Conservation (phyloP, 768 basidiomycete genomes). For the Albatrellus ellisii region DNA sequence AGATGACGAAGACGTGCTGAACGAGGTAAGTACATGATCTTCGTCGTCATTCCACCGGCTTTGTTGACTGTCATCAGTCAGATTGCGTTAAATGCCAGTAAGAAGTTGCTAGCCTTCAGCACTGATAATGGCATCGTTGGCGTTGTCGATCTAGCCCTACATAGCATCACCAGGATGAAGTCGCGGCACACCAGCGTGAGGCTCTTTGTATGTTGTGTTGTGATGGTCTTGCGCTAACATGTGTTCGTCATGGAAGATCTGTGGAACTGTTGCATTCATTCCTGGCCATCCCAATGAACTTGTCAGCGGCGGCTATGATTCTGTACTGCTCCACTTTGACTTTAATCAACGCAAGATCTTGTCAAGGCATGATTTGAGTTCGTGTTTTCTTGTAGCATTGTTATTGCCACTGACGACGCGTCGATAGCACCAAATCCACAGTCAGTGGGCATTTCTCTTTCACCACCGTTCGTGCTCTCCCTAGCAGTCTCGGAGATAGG, state of each 20-base stretch:
- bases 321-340: slow-evolving; percentile 54
- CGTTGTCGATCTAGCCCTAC: slow-evolving; percentile 42
- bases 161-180: slow-evolving; percentile 41
- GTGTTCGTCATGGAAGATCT: too few relatives aligned
- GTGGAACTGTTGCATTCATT: slow-evolving; percentile 56
- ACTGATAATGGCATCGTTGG: slow-evolving; percentile 61
- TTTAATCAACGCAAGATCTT: slow-evolving; percentile 38
- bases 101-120: slow-evolving; percentile 46
- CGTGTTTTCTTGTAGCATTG: slow-evolving; percentile 14
- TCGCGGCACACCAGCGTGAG: slow-evolving; percentile 49
- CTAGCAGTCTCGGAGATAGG: slow-evolving; percentile 45
- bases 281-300: slow-evolving; percentile 58
- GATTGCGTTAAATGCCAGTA: slow-evolving; percentile 48
- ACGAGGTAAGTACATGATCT: slow-evolving; percentile 40
- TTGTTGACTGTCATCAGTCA: slow-evolving; percentile 30
- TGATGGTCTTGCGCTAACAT: slow-evolving; percentile 3
- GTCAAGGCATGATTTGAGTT: slow-evolving; percentile 49
- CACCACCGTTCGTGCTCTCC: slow-evolving; percentile 65
- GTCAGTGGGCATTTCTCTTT: slow-evolving; percentile 39
- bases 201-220: slow-evolving; percentile 1
- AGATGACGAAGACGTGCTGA: slow-evolving; percentile 43
- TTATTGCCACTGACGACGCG: too few relatives aligned
- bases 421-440: slow-evolving; percentile 27
- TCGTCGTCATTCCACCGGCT: not conserved
- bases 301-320: slow-evolving; percentile 71